Evolutionary conservation across 2,329 filamentous ascomycete genomes (phyloP).

Genomic region (Fusarium camptoceras): DNA sequence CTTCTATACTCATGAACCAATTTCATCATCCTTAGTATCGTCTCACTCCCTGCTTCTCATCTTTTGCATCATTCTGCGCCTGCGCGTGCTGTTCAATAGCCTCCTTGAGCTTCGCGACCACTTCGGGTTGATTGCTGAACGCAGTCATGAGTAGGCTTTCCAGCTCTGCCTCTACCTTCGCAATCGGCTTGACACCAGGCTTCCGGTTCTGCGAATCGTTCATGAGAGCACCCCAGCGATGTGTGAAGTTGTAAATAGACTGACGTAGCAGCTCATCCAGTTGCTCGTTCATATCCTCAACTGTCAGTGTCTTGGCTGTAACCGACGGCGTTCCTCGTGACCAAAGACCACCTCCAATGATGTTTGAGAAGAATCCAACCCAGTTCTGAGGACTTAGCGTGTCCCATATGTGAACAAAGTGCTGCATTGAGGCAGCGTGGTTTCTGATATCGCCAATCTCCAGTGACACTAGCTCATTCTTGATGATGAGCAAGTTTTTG

Average conservation of each 20-base stretch:
- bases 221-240: conserved; percentile 66
- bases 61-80: conserved; percentile 60
- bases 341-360: conserved; percentile 68
- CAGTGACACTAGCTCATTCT: conserved; percentile 94
- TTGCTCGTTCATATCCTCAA: conserved; percentile 73
- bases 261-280: conserved; percentile 72
- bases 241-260: conserved; percentile 72
- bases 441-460: conserved; percentile 82
- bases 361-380: conserved; percentile 68
- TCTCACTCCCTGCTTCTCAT: conserved; percentile 51
- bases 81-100: conserved; percentile 68
- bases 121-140: conserved; percentile 70
- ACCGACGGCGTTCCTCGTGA: conserved; percentile 53
- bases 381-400: conserved; percentile 68
- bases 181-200: conserved; percentile 62
- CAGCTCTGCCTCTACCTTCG: conserved; percentile 67
- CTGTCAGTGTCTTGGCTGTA: conserved; percentile 56
- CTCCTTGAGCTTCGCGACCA: conserved; percentile 69
- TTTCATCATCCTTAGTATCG: conserved; percentile 44
- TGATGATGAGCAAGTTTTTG: conserved; percentile 92
- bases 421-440: conserved; percentile 63
- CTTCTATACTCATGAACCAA: conserved; percentile 7
- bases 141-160: conserved; percentile 67
- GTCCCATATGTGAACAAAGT: conserved; percentile 74
- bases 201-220: conserved; percentile 62